Percentiles rank a stretch among this genome's conserved stretches.
Evolutionary conservation across 2,329 filamentous ascomycete genomes (phyloP).

Genomic region (Pseudogymnoascus sp.): DNA sequence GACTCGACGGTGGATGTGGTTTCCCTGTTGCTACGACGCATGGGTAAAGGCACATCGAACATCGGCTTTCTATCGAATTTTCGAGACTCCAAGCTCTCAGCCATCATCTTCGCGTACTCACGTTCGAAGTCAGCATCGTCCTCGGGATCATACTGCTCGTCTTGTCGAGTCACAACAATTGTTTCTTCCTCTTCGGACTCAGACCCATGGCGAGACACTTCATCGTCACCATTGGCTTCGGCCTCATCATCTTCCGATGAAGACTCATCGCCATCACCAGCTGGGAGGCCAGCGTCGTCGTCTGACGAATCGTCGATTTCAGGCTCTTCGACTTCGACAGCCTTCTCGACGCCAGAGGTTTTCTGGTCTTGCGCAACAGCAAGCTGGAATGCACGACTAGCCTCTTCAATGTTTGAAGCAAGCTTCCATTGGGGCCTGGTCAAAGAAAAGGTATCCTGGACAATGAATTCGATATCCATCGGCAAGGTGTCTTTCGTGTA

Average conservation of each 20-base stretch:
- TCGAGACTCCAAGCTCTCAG: slow-evolving; percentile 88
- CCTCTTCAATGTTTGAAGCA: slow-evolving; percentile 71
- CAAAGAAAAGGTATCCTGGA: slow-evolving; percentile 82
- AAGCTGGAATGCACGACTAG: slow-evolving; percentile 72
- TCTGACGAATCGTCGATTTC: slow-evolving; percentile 66
- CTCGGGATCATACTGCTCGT: slow-evolving; percentile 85
- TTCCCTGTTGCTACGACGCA: slow-evolving; percentile 64
- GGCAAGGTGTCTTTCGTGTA: slow-evolving; percentile 81
- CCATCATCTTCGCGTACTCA: slow-evolving; percentile 97
- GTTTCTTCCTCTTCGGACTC: slow-evolving; percentile 74
- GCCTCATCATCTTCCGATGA: slow-evolving; percentile 40
- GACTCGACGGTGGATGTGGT: slow-evolving; percentile 28
- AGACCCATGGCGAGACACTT: slow-evolving; percentile 45
- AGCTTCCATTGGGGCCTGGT: slow-evolving; percentile 91
- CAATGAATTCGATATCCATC: slow-evolving; percentile 95
- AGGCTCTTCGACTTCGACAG: slow-evolving; percentile 61
- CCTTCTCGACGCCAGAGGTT: slow-evolving; percentile 61
- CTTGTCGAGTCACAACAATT: slow-evolving; percentile 83
- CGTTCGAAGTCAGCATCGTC: slow-evolving; percentile 96
- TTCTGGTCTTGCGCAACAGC: slow-evolving; percentile 89
- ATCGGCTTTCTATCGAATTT: slow-evolving; percentile 92
- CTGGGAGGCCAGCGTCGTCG: slow-evolving; percentile 49
- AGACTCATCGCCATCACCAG: slow-evolving; percentile 37
- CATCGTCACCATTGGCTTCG: slow-evolving; percentile 41
- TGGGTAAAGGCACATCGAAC: slow-evolving; percentile 95